These are phyloP conservation scores for Vickermania ingenoplastis DNA, from an alignment of 208 protist species.

Conservation along the genomic window DNA sequence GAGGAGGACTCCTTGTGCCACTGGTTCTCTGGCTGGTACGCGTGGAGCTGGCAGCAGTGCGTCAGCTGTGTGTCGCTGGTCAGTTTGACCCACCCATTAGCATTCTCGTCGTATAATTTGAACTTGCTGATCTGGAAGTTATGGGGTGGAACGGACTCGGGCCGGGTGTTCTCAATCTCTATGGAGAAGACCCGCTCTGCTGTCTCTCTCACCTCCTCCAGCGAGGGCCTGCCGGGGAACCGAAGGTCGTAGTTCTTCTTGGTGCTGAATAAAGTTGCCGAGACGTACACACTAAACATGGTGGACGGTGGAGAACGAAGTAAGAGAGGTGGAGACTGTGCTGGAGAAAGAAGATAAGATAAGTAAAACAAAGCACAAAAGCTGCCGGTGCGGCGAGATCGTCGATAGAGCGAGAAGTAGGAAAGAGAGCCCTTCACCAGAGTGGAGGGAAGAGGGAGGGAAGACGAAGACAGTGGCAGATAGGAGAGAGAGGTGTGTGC, in stretches of 20 bases:
- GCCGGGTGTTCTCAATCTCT: constrained; percentile 59
- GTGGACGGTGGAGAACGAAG: not conserved
- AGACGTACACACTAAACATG: constrained; percentile 82
- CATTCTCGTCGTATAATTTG: constrained; percentile 84
- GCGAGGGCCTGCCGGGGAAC: constrained; percentile 53
- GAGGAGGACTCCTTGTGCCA: constrained; percentile 90
- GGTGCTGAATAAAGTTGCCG: constrained; percentile 83
- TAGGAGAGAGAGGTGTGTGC: no score
- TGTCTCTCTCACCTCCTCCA: constrained; percentile 59
- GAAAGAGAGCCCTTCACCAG: no score
- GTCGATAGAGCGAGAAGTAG: no score
- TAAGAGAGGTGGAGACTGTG: not conserved
- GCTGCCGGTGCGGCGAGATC: no score
- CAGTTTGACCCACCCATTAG: constrained; percentile 83
- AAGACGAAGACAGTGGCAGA: no score
- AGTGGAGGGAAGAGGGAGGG: no score
- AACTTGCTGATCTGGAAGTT: constrained; percentile 79
- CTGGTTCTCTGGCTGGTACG: constrained; percentile 82
- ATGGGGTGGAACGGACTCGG: constrained; percentile 66
- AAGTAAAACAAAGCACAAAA: no score
- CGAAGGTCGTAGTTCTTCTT: constrained; percentile 88
- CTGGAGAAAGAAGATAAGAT: no score
- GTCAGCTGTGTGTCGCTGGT: constrained; percentile 61
- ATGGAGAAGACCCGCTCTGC: constrained; percentile 60
- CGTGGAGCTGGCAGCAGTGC: constrained; percentile 84